Conservation (phyloP, 2,329 filamentous ascomycete species). For the Pyrenochaeta sp. region DNA sequence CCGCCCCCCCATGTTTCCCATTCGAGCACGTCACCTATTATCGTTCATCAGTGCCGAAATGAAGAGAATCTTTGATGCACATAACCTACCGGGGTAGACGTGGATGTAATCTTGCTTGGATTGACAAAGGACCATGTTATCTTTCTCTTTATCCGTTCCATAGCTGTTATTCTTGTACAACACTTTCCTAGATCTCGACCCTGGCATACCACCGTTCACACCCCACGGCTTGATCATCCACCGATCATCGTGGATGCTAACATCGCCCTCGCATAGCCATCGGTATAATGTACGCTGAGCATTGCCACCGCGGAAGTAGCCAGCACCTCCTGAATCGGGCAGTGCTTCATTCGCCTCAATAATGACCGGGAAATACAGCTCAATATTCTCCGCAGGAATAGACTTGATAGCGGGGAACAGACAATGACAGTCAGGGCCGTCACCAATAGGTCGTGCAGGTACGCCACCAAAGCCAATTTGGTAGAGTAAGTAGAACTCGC, state of each 20-base stretch:
- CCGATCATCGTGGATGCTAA: slow-evolving; percentile 59
- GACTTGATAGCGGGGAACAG: slow-evolving; percentile 62
- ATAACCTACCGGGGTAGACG: slow-evolving; percentile 49
- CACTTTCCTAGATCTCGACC: slow-evolving; percentile 54
- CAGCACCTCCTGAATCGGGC: slow-evolving; percentile 58
- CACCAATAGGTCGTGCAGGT: slow-evolving; percentile 57
- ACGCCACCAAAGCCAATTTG: slow-evolving; percentile 62
- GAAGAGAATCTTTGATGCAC: not conserved
- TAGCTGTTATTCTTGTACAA: slow-evolving; percentile 54
- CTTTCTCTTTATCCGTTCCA: slow-evolving; percentile 41
- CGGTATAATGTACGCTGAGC: slow-evolving; percentile 59
- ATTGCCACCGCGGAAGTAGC: slow-evolving; percentile 59
- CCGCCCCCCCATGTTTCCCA: slow-evolving; percentile 62
- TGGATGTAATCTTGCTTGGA: slow-evolving; percentile 60
- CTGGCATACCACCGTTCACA: slow-evolving; percentile 57
- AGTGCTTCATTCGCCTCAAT: slow-evolving; percentile 60
- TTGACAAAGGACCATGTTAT: slow-evolving; percentile 49
- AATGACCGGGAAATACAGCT: slow-evolving; percentile 58
- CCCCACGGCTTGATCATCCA: slow-evolving; percentile 62
- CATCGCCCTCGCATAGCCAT: slow-evolving; percentile 57
- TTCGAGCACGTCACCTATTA: slow-evolving; percentile 57
- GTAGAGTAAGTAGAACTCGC: slow-evolving; percentile 60
- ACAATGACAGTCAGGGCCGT: slow-evolving; percentile 61
- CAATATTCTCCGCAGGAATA: slow-evolving; percentile 59
- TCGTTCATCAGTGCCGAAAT: not conserved